Evolutionary conservation across 1,284 basidiomycete species (phyloP), one percentile per base, ranked within the genome.

Genomic region (Tetrapyrgos nigripes): DNA sequence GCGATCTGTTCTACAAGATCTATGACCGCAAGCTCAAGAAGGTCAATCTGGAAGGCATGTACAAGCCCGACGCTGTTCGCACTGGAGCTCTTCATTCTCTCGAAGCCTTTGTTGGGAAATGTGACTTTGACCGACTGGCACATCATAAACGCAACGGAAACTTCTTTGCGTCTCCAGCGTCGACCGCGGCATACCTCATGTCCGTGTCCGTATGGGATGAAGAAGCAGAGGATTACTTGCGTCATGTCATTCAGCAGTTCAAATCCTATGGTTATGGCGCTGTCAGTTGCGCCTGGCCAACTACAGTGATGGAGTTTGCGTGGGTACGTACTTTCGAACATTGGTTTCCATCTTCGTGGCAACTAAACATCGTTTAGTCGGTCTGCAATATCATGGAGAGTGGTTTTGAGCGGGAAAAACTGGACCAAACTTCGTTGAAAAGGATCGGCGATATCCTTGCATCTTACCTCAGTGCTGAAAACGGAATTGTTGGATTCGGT

Each of bases 101-200:
- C 8, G 53, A 54, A 23, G 53, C 43, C 5, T 47, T 54, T 26
- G 44, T 47, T n/a, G 53, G 53, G 17, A 29, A 29, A n/a, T 33
- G 24, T 17, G 44, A 54, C 26, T 54, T 54, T 33, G 44, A 54
- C 44, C 9, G 53, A 19, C n/a, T 54, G 9, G 40, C 43, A 3
- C 43, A 46, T 47, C 53, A 46, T 29, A 54, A 54, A 46, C 24
- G 40, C 9, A 23, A 54, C 27, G 53, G 53, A 5, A 44, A 47
- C n/a, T 54, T 54, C 44, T 46, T 44, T 29, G 53, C 53, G 6
- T 54, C 53, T 10, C 53, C 53, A 19, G 44, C 43, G 10, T 54
- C 53, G 6, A 54, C 53, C 17, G 53, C 53, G 27, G 53, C 53
- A 10, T 54, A 54, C 33, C 43, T 54, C 27, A 54, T 46, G 43